A percentile compares a stretch with the other conserved stretches of the same genome.
Conservation (phyloP, 441 rosid species). For the Theobroma grandiflorum region DNA sequence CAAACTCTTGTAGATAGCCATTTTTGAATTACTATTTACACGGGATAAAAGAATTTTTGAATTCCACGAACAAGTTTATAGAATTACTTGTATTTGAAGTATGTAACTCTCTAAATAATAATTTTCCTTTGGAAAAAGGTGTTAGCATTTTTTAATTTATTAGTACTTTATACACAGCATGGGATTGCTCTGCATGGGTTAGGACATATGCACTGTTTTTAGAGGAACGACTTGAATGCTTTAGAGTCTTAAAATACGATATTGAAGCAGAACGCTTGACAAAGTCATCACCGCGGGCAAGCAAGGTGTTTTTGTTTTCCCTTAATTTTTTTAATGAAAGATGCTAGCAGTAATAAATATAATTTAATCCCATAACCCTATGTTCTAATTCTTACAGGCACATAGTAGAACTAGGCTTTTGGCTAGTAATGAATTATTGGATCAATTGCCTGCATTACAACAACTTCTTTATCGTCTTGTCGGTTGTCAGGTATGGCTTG, state of each 20-base stretch:
- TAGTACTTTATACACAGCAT: slow-evolving; percentile 48
- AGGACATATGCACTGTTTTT: slow-evolving; percentile 74
- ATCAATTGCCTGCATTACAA: slow-evolving; percentile 79
- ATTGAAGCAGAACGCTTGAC: slow-evolving; percentile 75
- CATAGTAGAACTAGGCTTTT: slow-evolving; percentile 67
- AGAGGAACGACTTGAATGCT: slow-evolving; percentile 84
- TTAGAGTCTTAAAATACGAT: slow-evolving; percentile 63
- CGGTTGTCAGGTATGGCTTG: slow-evolving; percentile 59
- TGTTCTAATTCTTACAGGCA: slow-evolving; percentile 41
- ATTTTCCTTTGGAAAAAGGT: no score
- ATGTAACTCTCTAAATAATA: no score
- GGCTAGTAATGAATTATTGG: slow-evolving; percentile 56
- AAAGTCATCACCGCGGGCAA: slow-evolving; percentile 57
- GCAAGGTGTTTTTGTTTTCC: slow-evolving; percentile 53
- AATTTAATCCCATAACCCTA: not conserved
- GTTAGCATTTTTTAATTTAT: not conserved
- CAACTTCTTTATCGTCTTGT: slow-evolving; percentile 78
- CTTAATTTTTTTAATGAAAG: not conserved
- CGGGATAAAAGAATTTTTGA: no score
- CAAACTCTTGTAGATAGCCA: no score
- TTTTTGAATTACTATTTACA: no score
- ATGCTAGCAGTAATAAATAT: not conserved
- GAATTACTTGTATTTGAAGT: no score
- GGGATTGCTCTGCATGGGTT: slow-evolving; percentile 92
- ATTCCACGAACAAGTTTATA: no score